phyloP scores from a whole-genome alignment of 768 basidiomycete species.

The Macrolepiota fuliginosa region DNA sequence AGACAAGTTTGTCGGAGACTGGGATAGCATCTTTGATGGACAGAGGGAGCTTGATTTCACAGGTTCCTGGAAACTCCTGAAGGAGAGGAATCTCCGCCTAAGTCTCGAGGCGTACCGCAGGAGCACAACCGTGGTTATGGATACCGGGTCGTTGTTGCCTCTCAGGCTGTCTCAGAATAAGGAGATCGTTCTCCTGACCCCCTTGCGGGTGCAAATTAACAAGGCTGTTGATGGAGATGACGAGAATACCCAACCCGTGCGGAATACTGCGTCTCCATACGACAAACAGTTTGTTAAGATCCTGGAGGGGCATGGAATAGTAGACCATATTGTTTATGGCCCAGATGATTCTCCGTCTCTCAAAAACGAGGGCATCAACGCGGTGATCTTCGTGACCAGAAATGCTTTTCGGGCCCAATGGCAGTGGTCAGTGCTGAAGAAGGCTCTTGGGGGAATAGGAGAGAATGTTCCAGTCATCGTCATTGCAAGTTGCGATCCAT shows the following conservation, averaged over 20 bases:
- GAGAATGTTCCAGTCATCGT: slow-evolving; percentile 37
- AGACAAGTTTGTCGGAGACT: slow-evolving; percentile 42
- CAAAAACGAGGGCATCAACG: slow-evolving; percentile 18
- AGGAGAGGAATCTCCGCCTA: slow-evolving; percentile 37
- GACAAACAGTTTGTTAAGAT: slow-evolving; percentile 47
- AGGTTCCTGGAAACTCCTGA: slow-evolving; percentile 31
- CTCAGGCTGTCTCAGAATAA: slow-evolving; percentile 23
- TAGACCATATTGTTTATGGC: slow-evolving; percentile 48
- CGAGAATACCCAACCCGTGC: slow-evolving; percentile 37
- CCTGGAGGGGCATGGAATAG: slow-evolving; percentile 29
- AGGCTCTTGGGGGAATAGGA: not conserved
- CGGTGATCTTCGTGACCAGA: slow-evolving; percentile 53
- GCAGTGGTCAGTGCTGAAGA: slow-evolving; percentile 45
- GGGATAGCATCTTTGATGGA: slow-evolving; percentile 35
- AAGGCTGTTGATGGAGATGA: slow-evolving; percentile 54
- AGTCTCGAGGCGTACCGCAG: slow-evolving; percentile 45
- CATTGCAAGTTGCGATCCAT: slow-evolving; percentile 64
- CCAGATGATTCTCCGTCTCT: slow-evolving; percentile 9
- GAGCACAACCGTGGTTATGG: slow-evolving; percentile 46
- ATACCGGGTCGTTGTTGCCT: slow-evolving; percentile 34
- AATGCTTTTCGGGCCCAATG: slow-evolving; percentile 52
- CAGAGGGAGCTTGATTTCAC: slow-evolving; percentile 22
- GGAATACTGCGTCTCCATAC: slow-evolving; percentile 58
- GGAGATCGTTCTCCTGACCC: slow-evolving; percentile 50
- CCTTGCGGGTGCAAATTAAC: slow-evolving; percentile 55